Base-by-base conservation (phyloP, 805 yeast species). In the Lipomyces sp. region DNA sequence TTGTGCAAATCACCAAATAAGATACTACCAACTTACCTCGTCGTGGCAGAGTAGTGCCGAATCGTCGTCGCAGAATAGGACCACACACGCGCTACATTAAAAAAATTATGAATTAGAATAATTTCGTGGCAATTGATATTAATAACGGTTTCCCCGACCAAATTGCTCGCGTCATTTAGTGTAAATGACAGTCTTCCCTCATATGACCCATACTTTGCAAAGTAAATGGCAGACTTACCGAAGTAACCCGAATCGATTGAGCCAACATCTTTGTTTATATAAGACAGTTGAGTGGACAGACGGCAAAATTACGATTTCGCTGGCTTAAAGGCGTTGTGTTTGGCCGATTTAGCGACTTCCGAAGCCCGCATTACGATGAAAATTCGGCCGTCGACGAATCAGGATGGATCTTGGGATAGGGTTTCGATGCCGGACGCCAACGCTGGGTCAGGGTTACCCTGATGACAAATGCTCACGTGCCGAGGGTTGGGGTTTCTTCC, bases 31-130 rank as follows among this genome's bases (percentile, higher is more conserved):
- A 24, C 1, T 24, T 50, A 67, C 70, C 70, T 54, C 70, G 68
- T 65, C 70, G 66, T 51, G 64, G 53, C 30, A 62, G 33, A 1
- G 70, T 56, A 45, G 69, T 59, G 48, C 59, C 69, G 64, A 67
- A 67, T 39, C 66, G 58, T 62, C 70, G 63, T 54, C 67, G 51
- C 53, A 67, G 58, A 51, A 57, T 62, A 50, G 70, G 70, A 24
- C 48, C 42, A 48, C 69, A 51, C 24, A 60, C 56, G 57, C 66
- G 69, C 69, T 64, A 39, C 15, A 24, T 24, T 24, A 24, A 60
- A 10, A n/a, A 50, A 51, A 35, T n/a, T 11, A 8, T n/a, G 53
- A 7, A 39, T 37, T 33, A 37, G 45, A 4, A 32, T 32, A 18
- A 56, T 18, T 7, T 24, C 56, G 5, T 35, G 1, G 48, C 15